phyloP scores from a whole-genome alignment of 2,329 filamentous ascomycete genomes.

The Harringtonia lauricola region DNA sequence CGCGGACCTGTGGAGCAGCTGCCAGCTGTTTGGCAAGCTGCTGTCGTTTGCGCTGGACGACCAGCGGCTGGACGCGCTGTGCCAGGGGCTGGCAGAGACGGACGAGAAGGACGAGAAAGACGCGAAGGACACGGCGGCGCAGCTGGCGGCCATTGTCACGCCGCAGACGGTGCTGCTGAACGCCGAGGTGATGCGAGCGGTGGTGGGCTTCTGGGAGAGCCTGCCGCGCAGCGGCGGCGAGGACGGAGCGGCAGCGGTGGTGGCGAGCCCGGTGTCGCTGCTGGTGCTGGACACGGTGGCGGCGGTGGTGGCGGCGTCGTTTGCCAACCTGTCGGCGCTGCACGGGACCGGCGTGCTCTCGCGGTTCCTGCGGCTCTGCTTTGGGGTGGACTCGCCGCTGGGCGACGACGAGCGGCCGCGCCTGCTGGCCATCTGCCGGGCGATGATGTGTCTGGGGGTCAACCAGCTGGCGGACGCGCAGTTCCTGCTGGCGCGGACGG shows the following conservation, averaged over 20 bases:
- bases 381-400: slow-evolving; percentile 39
- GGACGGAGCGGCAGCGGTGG: too few species aligned
- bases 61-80: slow-evolving; percentile 60
- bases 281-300: slow-evolving; percentile 55
- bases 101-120: not conserved
- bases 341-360: slow-evolving; percentile 63
- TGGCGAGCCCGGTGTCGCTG: slow-evolving; percentile 42
- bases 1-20: slow-evolving; percentile 55
- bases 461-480: slow-evolving; percentile 74
- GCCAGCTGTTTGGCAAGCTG: slow-evolving; percentile 72
- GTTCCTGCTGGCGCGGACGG: slow-evolving; percentile 50
- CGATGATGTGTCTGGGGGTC: slow-evolving; percentile 64
- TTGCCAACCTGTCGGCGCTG: slow-evolving; percentile 59
- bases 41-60: slow-evolving; percentile 74
- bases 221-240: slow-evolving; percentile 34
- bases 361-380: slow-evolving; percentile 52
- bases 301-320: slow-evolving; percentile 47
- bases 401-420: slow-evolving; percentile 43
- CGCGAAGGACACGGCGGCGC: slow-evolving; percentile 9
- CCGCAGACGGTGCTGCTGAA: slow-evolving; percentile 44
- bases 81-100: slow-evolving; percentile 33
- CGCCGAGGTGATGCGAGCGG: slow-evolving; percentile 49
- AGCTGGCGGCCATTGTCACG: slow-evolving; percentile 37
- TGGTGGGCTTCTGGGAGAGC: slow-evolving; percentile 54
- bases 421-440: slow-evolving; percentile 56